Percentiles rank a stretch among this genome's conserved stretches.
Conservation (phyloP, 75 land plant genomes). For the Chamaecyparis obtusa region DNA sequence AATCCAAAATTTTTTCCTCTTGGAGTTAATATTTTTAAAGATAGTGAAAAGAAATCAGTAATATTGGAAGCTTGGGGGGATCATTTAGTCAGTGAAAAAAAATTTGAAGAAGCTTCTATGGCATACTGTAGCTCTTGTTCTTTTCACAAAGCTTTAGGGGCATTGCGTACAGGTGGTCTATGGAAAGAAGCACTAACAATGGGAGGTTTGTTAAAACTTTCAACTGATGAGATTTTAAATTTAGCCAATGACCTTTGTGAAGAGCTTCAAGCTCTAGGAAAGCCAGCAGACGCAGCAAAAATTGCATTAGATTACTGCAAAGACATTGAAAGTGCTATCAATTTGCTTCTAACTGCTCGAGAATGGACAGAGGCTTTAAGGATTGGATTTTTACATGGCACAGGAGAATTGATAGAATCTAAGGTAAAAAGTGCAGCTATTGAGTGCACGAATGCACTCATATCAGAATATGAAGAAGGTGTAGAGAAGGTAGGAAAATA, state of each 20-base stretch:
- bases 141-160: constrained; percentile 77
- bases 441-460: constrained; percentile 67
- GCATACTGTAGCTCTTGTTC: constrained; percentile 69
- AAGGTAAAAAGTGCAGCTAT: constrained; percentile 57
- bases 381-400: constrained; percentile 49
- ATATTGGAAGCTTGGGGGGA: constrained; percentile 96
- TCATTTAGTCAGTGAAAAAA: constrained; percentile 59
- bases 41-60: constrained; percentile 28
- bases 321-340: constrained; percentile 59
- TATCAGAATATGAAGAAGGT: constrained; percentile 73
- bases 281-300: constrained; percentile 92
- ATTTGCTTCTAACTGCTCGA: constrained; percentile 62
- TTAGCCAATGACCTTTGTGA: constrained; percentile 88
- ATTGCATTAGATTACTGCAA: constrained; percentile 81
- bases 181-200: constrained; percentile 81
- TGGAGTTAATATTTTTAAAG: constrained; percentile 62
- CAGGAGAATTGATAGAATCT: constrained; percentile 46
- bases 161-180: constrained; percentile 76
- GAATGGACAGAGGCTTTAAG: constrained; percentile 95
- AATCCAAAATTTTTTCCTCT: constrained; percentile 80
- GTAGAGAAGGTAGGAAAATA: constrained; percentile 96
- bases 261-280: constrained; percentile 93
- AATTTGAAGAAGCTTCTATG: constrained; percentile 87
- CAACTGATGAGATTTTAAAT: constrained; percentile 38
- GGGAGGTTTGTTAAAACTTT: constrained; percentile 62